Evolutionary conservation across 495 filamentous ascomycete genomes (phyloP).

Genomic region (Daldinia loculata): DNA sequence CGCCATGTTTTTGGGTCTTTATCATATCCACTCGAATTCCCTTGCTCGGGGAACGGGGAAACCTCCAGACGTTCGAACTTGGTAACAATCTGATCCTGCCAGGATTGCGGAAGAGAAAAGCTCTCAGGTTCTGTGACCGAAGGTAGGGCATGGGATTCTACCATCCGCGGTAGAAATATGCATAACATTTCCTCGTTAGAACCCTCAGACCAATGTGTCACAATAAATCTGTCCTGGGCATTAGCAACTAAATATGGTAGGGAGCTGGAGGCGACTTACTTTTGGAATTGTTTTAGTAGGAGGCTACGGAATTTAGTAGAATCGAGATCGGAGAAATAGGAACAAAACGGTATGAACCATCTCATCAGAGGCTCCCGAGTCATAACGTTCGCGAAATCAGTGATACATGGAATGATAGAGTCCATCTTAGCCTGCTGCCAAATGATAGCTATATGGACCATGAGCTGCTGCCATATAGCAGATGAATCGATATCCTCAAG

Average conservation of each 20-base stretch:
- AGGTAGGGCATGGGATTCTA: constrained; percentile 61
- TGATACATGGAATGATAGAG: constrained; percentile 72
- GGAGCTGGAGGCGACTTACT: constrained; percentile 53
- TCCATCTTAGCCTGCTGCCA: constrained; percentile 84
- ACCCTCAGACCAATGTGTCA: constrained; percentile 71
- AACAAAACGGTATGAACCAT: constrained; percentile 86
- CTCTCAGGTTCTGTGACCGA: constrained; percentile 60
- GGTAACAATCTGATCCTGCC: constrained; percentile 73
- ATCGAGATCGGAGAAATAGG: constrained; percentile 76
- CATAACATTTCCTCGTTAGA: constrained; percentile 72
- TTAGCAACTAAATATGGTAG: constrained; percentile 32
- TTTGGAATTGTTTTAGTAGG: constrained; percentile 81
- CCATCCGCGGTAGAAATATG: constrained; percentile 73
- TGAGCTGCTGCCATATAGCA: constrained; percentile 61
- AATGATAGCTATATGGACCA: constrained; percentile 72
- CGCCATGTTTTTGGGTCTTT: constrained; percentile 63
- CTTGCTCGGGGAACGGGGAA: constrained; percentile 65
- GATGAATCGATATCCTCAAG: constrained; percentile 54
- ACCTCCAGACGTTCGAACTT: constrained; percentile 66
- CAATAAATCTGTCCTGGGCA: constrained; percentile 65
- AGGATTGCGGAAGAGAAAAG: constrained; percentile 69
- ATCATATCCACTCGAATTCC: constrained; percentile 51
- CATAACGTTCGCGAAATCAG: constrained; percentile 68
- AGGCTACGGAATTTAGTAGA: constrained; percentile 78
- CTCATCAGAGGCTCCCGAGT: constrained; percentile 67